These are phyloP conservation scores for Neonectria magnoliae DNA, from an alignment of 2,329 filamentous ascomycete genomes.

Conservation along the genomic window DNA sequence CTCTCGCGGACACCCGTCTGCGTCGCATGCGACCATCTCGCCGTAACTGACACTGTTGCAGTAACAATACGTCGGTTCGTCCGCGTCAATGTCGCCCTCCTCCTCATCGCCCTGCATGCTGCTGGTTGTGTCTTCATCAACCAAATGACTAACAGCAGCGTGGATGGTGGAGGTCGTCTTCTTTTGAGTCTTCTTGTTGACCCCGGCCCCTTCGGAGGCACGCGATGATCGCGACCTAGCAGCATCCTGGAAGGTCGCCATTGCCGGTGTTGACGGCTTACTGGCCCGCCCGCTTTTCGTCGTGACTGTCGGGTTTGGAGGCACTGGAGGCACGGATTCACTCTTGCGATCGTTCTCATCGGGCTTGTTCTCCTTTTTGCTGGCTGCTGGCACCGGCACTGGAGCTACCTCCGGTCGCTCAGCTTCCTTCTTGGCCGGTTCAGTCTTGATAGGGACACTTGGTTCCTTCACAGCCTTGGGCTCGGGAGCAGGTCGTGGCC, in stretches of 20 bases:
- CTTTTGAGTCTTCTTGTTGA: conserved; percentile 70
- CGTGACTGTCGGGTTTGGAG: conserved; percentile 59
- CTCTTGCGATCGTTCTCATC: conserved; percentile 52
- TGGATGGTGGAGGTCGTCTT: conserved; percentile 59
- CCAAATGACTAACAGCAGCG: conserved; percentile 47
- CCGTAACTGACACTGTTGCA: conserved; percentile 84
- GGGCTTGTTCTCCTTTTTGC: conserved; percentile 56
- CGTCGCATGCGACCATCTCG: conserved; percentile 86
- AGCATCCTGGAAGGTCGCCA: conserved; percentile 68
- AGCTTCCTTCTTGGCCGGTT: conserved; percentile 47
- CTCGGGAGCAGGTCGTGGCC: conserved; percentile 51
- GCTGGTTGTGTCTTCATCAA: conserved; percentile 56
- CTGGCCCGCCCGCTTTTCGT: conserved; percentile 74
- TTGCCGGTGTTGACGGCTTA: conserved; percentile 72
- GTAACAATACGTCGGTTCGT: conserved; percentile 82
- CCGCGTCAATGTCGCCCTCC: conserved; percentile 71
- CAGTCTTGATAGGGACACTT: conserved; percentile 44
- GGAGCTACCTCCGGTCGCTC: conserved; percentile 43
- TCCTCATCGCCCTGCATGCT: conserved; percentile 53
- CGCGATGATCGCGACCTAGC: conserved; percentile 64
- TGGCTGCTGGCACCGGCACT: conserved; percentile 41
- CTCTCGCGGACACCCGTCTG: conserved; percentile 75
- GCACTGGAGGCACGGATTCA: conserved; percentile 58
- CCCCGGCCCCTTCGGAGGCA: conserved; percentile 50
- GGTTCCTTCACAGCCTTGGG: conserved; percentile 63